Base-by-base conservation (phyloP, 2,329 filamentous ascomycete species). In the Ceratocystis cacaofunesta region DNA sequence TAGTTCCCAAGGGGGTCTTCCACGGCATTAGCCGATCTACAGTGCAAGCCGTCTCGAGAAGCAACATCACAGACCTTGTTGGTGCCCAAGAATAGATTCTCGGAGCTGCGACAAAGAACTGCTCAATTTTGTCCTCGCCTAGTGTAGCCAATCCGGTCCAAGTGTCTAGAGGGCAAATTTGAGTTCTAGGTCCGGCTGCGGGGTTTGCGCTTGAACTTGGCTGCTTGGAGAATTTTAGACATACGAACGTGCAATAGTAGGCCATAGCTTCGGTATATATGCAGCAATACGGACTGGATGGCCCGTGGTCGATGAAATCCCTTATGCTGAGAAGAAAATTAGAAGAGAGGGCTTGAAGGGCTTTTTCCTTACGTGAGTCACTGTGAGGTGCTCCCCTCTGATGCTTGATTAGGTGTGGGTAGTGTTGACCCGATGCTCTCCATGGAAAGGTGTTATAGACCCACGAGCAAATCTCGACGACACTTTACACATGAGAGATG, bases 61-160 rank as follows among this genome's bases (percentile, higher is more conserved):
- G n/a, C 55, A 58, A n/a, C 25, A n/a, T 36, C n/a, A 25, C 22
- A 62, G 15, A 25, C 41, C 8, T 50, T 28, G 25, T 62, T 62
- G 61, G 43, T 62, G 61, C 61, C 61, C 41, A 50, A 62, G 46
- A n/a, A 62, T 62, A 62, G 3, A 62, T 50, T 36, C 61, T 28
- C 12, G 25, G 50, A 30, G 30, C 25, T 48, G 43, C 43, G 19
- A 17, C 12, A 32, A 32, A 30, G 17, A 32, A 57, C 28, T 57
- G 12, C 1, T 19, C 7, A 30, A 25, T 58, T n/a, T 17, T 25
- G 22, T 15, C 3, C 22, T 32, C 17, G 28, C 15, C 36, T 19
- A 52, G 48, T 22, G 19, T 52, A 22, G 10, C 15, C 2, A 15
- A 12, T 30, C 28, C 25, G 28, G 55, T 19, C 55, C 55, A n/a